Base-by-base conservation (phyloP, 257 asterid species). In the Ajuga chamaepitys region DNA sequence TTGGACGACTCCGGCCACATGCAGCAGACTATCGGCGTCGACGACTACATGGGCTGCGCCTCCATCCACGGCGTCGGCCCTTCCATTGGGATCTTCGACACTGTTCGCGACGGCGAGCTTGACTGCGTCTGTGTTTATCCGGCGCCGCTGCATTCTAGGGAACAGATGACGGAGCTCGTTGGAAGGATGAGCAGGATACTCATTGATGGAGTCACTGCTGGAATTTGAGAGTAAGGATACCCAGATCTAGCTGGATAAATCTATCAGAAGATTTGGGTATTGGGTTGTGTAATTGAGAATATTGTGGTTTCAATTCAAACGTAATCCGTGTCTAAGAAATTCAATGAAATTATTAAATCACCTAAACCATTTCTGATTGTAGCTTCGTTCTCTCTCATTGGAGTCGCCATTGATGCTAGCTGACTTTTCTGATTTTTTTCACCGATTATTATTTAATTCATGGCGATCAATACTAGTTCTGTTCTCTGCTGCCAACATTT, bases 51-150 rank as follows among this genome's bases (percentile, higher is more conserved):
- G 67, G 95, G 90, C 9, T 88, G 94, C 65, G 82, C 95, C 24
- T 79, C 95, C 0, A 45, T 57, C 32, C 95, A 88, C 55, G 90
- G 95, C 5, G 77, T 85, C 4, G 95, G 95, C 64, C 91, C 95
- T 3, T 88, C 95, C 5, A 42, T 88, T 37, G 90, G 78, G 16
- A n/a, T 88, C 18, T 88, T 85, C 44, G 93, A 88, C 75, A 88
- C 91, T 16, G 52, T 88, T 4, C 82, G 88, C 6, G 86, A 66
- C 18, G 93, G 88, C 11, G 66, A 61, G 53, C 71, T 87, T 63
- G 95, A 87, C 54, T 87, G 93, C 68, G 76, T 73, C 0, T 82
- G 87, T 58, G 86, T 87, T 5, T 87, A 85, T 52, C 95, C 95
- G 7, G 73, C 88, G 41, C 95, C 95, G 30, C 26, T 87, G 73